Evolutionary conservation across 257 asterid genomes (phyloP).

Genomic region (Apocynum venetum): DNA sequence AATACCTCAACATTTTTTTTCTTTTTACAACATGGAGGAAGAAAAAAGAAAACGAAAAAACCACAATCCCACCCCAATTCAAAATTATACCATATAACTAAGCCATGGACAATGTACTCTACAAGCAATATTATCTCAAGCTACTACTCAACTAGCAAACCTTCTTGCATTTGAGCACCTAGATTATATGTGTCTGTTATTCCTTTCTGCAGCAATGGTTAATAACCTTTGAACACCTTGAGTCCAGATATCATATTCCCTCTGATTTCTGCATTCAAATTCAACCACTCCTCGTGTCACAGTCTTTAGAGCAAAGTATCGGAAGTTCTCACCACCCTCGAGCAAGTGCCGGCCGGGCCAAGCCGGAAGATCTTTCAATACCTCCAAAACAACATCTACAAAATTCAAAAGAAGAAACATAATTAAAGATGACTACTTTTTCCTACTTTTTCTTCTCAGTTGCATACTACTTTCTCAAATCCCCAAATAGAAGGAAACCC

Average conservation of each 20-base stretch:
- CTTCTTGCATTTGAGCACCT: neutral
- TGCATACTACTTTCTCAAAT: slow-evolving; percentile 64
- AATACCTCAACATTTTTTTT: slow-evolving; percentile 1
- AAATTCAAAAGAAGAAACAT: slow-evolving; percentile 14
- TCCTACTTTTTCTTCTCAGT: slow-evolving; percentile 19
- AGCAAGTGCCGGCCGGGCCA: slow-evolving; percentile 98
- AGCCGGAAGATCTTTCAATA: slow-evolving; percentile 73
- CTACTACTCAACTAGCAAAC: slow-evolving; percentile 18
- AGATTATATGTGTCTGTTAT: slow-evolving; percentile 49
- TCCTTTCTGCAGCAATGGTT: slow-evolving; percentile 68
- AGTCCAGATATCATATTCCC: slow-evolving; percentile 93
- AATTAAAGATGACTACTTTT: slow-evolving; percentile 31
- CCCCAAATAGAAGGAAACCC: slow-evolving; percentile 60
- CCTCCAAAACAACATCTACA: slow-evolving; percentile 79
- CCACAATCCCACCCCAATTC: slow-evolving; percentile 38
- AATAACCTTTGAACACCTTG: slow-evolving; percentile 90
- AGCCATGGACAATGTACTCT: slow-evolving; percentile 17
- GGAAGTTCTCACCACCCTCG: slow-evolving; percentile 71
- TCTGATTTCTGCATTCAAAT: slow-evolving; percentile 76
- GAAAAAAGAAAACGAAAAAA: slow-evolving; percentile 12
- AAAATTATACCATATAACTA: slow-evolving; percentile 22
- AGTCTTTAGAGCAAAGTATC: slow-evolving; percentile 80
- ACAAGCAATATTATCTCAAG: slow-evolving; percentile 1
- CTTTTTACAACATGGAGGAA: slow-evolving; percentile 25
- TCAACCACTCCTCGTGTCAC: slow-evolving; percentile 73